phyloP scores from a whole-genome alignment of 495 filamentous ascomycete species.

The Bacidia gigantensis region DNA sequence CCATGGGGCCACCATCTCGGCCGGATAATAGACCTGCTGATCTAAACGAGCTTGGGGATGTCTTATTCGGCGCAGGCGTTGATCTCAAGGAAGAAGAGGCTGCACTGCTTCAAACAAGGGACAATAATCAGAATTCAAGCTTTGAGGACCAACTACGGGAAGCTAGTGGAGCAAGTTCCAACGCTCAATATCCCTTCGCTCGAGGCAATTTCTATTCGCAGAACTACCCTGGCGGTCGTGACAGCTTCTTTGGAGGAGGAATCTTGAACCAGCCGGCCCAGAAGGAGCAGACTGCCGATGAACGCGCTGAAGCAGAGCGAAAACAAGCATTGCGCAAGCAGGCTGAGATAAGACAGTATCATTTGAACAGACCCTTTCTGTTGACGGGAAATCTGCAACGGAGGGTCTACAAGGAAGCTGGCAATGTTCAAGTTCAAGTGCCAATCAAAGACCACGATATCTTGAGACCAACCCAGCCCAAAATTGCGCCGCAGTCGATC shows the following conservation, averaged over 20 bases:
- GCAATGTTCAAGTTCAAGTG: constrained; percentile 36
- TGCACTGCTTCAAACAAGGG: constrained; percentile 33
- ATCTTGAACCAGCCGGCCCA: constrained; percentile 36
- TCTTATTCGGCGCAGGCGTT: constrained; percentile 64
- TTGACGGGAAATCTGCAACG: constrained; percentile 34
- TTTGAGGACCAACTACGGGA: constrained; percentile 22
- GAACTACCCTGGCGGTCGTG: constrained; percentile 31
- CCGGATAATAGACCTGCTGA: constrained; percentile 49
- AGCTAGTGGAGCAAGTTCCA: constrained; percentile 8
- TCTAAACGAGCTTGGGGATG: constrained; percentile 60
- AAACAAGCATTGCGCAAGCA: constrained; percentile 30
- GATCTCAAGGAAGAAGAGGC: constrained; percentile 75
- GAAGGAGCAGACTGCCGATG: constrained; percentile 30
- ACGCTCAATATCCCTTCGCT: constrained; percentile 29
- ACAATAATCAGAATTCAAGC: constrained; percentile 30
- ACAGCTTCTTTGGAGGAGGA: constrained; percentile 45
- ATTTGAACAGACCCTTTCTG: constrained; percentile 47
- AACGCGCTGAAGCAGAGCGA: constrained; percentile 36
- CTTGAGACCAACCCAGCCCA: constrained; percentile 33
- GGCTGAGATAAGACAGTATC: constrained; percentile 39
- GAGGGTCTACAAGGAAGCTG: constrained; percentile 34
- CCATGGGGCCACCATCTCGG: constrained; percentile 73
- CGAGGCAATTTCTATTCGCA: constrained; percentile 36
- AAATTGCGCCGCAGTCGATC: constrained; percentile 9
- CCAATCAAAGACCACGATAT: constrained; percentile 46